phyloP scores from a whole-genome alignment of 164 flowering plant species.

The Taxillus chinensis region DNA sequence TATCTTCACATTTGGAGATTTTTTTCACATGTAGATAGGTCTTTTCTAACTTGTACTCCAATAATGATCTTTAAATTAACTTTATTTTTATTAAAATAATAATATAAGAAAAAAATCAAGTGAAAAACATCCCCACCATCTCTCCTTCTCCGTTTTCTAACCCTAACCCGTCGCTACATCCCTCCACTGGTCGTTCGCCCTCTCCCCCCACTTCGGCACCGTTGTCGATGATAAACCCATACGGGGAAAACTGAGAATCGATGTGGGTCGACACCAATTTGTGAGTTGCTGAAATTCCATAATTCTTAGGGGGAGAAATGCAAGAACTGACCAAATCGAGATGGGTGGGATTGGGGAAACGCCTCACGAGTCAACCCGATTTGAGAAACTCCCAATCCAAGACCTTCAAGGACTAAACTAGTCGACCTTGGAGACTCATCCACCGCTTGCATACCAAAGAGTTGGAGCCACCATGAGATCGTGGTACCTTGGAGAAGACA shows the following conservation, averaged over 20 bases:
- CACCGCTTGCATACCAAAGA: slow-evolving; percentile 25
- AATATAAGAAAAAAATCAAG: too few relatives aligned
- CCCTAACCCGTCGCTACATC: too few relatives aligned
- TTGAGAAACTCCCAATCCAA: slow-evolving; percentile 23
- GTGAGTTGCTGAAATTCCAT: slow-evolving; percentile 27
- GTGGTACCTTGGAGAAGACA: slow-evolving; percentile 19
- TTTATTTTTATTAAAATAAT: too few relatives aligned
- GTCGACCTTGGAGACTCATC: slow-evolving; percentile 12
- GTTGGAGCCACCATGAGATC: slow-evolving; percentile 6
- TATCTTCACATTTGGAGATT: too few relatives aligned
- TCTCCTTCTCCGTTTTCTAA: too few relatives aligned
- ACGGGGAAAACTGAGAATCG: slow-evolving; percentile 21
- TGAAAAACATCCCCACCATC: too few relatives aligned
- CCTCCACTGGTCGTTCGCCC: too few relatives aligned
- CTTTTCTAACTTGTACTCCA: too few relatives aligned
- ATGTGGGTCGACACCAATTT: slow-evolving; percentile 28
- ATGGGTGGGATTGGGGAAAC: slow-evolving; percentile 20
- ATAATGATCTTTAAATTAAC: too few relatives aligned
- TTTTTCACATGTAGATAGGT: too few relatives aligned
- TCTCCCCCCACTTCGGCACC: too few relatives aligned
- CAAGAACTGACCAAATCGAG: slow-evolving; percentile 33
- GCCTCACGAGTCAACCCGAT: slow-evolving; percentile 15
- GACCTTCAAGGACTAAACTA: slow-evolving; percentile 10
- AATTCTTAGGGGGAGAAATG: slow-evolving; percentile 15
- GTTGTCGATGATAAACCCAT: slow-evolving; percentile 14